phyloP scores from a whole-genome alignment of 345 rosid species.

The Pseudoturritis turrita region DNA sequence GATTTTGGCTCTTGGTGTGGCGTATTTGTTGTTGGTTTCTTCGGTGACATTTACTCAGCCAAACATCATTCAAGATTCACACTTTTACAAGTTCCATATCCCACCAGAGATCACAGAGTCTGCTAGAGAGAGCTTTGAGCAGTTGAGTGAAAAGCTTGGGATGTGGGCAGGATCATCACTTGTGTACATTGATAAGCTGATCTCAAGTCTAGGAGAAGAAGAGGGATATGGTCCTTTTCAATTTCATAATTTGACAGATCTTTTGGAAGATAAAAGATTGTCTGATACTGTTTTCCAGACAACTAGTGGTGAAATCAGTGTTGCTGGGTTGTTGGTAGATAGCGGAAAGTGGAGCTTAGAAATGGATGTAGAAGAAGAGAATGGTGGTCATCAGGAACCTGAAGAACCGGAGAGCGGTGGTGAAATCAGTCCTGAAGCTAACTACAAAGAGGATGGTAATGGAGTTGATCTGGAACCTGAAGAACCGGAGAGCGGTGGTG shows the following conservation, averaged over 20 bases:
- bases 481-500: neutral
- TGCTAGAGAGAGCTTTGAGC: conserved; percentile 16
- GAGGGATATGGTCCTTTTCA: conserved; percentile 9
- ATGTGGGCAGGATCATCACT: conserved; percentile 26
- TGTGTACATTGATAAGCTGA: conserved; percentile 12
- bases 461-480: neutral
- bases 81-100: neutral
- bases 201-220: conserved; percentile 20
- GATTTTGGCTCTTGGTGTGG: conserved; percentile 36
- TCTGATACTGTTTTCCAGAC: conserved; percentile 26
- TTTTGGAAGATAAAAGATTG: neutral
- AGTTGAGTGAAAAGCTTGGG: conserved; percentile 21
- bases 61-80: neutral
- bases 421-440: conserved; percentile 4
- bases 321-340: conserved; percentile 6
- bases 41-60: neutral
- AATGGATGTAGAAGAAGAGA: conserved; percentile 4
- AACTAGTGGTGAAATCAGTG: conserved; percentile 16
- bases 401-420: neutral
- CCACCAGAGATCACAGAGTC: neutral
- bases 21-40: conserved; percentile 33
- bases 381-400: neutral
- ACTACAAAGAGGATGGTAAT: neutral
- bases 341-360: conserved; percentile 7
- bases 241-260: conserved; percentile 20